Base-by-base conservation (phyloP, 306 rosid species). In the Trichosanthes cucumerina region DNA sequence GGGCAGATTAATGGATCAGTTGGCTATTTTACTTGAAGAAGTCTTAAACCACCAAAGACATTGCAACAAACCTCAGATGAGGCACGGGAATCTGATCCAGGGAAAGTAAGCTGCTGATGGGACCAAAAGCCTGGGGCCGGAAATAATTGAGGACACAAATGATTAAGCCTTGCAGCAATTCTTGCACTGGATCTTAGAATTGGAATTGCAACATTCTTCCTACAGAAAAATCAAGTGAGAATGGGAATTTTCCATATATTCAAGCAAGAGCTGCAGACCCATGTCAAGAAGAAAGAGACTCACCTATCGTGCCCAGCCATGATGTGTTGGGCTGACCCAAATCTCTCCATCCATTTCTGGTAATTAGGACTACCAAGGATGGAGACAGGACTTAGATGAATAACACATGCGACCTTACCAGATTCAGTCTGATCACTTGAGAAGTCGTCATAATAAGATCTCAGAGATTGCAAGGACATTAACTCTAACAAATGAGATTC, bases 241-340 rank as follows among this genome's bases (percentile, higher is more conserved):
- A 34, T 1, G 34, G 18, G 52, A 41, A 41, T 44, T 15, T 19
- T 78, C 65, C 60, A 75, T 36, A 78, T 44, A 23, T 34, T 16
- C 34, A 74, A 43, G 74, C 57, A 63, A 80, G 79, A 60, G 62
- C 16, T 18, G 77, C 47, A 57, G 65, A 26, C 38, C 75, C 56
- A n/a, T 46, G 36, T 31, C 38, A 36, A 19, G 47, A 75, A 9
- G 49, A 47, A 33, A 82, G 57, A 50, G 71, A 56, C 83, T 78
- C 75, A 92, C 98, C 84, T 95, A 85, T 91, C 90, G 80, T 92
- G 96, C 76, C 98, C 98, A 39, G 97, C 97, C 90, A 91, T 86
- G 82, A 95, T 91, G 84, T 94, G 97, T 79, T 91, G 93, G 26
- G 91, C 86, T 62, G 90, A 87, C 83, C 90, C 86, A 78, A 92